Evolutionary conservation across 371 early-diverging fungal genomes (phyloP), one percentile per base, ranked within the genome.

Genomic region (Blastocladiella emersonii): DNA sequence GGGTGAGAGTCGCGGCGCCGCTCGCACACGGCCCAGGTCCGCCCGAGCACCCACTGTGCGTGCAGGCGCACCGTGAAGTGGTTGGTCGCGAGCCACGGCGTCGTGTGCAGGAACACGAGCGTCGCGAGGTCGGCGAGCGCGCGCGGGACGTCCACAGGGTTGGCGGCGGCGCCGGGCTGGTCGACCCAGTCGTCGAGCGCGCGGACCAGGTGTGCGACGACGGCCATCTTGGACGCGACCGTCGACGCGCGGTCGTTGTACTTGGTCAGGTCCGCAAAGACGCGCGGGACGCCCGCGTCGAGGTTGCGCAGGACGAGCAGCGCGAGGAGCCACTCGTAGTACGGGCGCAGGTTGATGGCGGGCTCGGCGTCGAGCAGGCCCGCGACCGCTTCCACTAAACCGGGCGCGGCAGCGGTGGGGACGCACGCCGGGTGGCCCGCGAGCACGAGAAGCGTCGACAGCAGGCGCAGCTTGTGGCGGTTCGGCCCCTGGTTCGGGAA

Each of bases 1-100:
- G 48, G 48, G 57, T 32, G 23, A 6, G 25, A 23, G 7, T 35
- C 8, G 35, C 35, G 12, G 6, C 4, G 5, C 34, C 21, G 37
- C 30, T 36, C n/a, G 43, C 61, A 61, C 7, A 44, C 23, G 3
- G 45, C 19, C 61, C 53, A 51, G 30, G 53, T 23, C 3, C 53
- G 53, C 15, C 13, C 35, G 23, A 64, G 39, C 15, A 59, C 34
- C 65, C 65, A 65, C 49, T 65, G 65, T 17, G 65, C 39, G 56
- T 43, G 55, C 41, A 55, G 32, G 30, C 65, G 65, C 34, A 65
- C 49, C 12, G 65, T 66, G n/a, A 65, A 65, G 43, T 65, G 65
- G 49, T 65, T 64, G 39, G 34, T 48, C 27, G 64, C 49, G 1
- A 65, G 55, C 65, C 65, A 65, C 36, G 55, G 56, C 23, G 53